Percentiles rank a stretch among this genome's conserved stretches.
Evolutionary conservation across 192 early-diverging fungal species (phyloP).

Genomic region (Linnemannia zychae): DNA sequence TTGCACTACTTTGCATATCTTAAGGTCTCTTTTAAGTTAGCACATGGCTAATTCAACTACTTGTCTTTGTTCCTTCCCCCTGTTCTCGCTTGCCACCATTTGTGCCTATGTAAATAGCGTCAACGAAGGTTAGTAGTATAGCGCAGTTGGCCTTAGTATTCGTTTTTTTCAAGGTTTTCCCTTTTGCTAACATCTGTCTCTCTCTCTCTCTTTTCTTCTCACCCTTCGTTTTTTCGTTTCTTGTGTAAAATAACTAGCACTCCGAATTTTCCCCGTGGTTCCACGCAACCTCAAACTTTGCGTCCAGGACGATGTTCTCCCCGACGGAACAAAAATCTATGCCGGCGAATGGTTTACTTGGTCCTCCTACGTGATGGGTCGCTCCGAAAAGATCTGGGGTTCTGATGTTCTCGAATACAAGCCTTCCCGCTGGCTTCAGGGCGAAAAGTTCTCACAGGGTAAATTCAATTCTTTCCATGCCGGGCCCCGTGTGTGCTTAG

Average conservation of each 20-base stretch:
- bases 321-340: constrained; percentile 70
- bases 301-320: constrained; percentile 68
- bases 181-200: background rate
- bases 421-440: constrained; percentile 72
- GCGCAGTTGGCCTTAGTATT: no score
- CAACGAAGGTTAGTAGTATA: no score
- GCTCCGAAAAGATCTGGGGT: constrained; percentile 70
- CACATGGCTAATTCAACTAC: no score
- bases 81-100: no score
- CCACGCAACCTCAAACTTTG: constrained; percentile 63
- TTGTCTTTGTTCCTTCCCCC: no score
- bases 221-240: background rate
- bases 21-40: background rate
- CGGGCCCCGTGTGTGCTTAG: constrained; percentile 56
- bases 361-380: constrained; percentile 67
- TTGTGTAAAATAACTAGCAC: constrained; percentile 13
- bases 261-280: constrained; percentile 23
- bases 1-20: background rate
- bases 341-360: constrained; percentile 64
- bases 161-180: no score
- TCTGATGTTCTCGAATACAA: constrained; percentile 66
- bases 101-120: no score
- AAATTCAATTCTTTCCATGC: constrained; percentile 40
- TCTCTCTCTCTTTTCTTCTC: background rate
- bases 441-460: constrained; percentile 31